These are phyloP conservation scores for Mollisiaceae sp. DNA, from an alignment of 2,329 filamentous ascomycete species.

Conservation along the genomic window DNA sequence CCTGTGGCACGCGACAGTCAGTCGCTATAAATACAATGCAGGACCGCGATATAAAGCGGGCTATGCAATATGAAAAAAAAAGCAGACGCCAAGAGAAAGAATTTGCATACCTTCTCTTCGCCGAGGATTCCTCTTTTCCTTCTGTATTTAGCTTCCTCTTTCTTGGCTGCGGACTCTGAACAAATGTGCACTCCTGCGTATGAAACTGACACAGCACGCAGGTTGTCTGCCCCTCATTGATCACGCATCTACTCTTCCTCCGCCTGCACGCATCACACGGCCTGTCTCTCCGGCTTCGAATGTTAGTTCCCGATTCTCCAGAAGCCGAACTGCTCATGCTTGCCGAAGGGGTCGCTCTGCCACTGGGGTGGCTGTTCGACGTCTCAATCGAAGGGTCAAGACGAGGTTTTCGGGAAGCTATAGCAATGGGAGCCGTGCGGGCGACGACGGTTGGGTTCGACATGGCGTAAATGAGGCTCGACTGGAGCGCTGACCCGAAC, in stretches of 20 bases:
- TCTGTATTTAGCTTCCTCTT: slow-evolving; percentile 76
- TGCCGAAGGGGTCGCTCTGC: slow-evolving; percentile 44
- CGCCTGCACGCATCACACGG: slow-evolving; percentile 77
- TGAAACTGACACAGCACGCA: slow-evolving; percentile 81
- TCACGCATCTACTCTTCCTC: slow-evolving; percentile 77
- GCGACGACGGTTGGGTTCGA: slow-evolving; percentile 57
- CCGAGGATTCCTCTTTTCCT: slow-evolving; percentile 60
- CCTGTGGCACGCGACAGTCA: slow-evolving; percentile 47
- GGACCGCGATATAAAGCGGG: slow-evolving; percentile 29
- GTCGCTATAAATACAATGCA: slow-evolving; percentile 21
- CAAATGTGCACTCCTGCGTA: slow-evolving; percentile 79
- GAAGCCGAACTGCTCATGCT: slow-evolving; percentile 59
- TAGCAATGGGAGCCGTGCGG: slow-evolving; percentile 69
- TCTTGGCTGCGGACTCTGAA: slow-evolving; percentile 75
- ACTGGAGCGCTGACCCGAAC: slow-evolving; percentile 27
- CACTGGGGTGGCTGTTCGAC: slow-evolving; percentile 25
- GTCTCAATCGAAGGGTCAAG: slow-evolving; percentile 31
- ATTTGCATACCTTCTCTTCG: slow-evolving; percentile 68
- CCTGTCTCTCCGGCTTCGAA: slow-evolving; percentile 53
- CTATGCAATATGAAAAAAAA: slow-evolving; percentile 10
- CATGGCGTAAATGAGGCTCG: slow-evolving; percentile 40
- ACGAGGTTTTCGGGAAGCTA: slow-evolving; percentile 63
- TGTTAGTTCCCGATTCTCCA: slow-evolving; percentile 52
- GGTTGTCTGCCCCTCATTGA: slow-evolving; percentile 73
- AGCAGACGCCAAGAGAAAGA: slow-evolving; percentile 15